phyloP scores from a whole-genome alignment of 176 grass and related monocot species.

The Rhynchospora tenuis region DNA sequence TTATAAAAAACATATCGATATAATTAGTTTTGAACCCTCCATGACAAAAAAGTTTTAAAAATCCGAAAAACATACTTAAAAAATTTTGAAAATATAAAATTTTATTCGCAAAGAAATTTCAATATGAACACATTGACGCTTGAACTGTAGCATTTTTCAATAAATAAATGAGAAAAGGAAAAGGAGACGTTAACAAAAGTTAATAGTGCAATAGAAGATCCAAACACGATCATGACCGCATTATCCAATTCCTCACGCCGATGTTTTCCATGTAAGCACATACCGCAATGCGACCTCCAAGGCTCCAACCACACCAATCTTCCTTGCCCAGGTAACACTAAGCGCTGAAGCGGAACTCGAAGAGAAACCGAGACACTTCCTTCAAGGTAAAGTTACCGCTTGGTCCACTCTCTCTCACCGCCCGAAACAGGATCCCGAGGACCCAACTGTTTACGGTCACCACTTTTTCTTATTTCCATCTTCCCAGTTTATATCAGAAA shows the following conservation, averaged over 20 bases:
- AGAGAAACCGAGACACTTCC: neutral
- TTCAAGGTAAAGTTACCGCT: conserved; percentile 9
- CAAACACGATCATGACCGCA: neutral
- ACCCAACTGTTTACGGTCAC: neutral
- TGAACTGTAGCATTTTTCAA: neutral
- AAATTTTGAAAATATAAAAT: too few relatives aligned
- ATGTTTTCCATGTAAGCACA: neutral
- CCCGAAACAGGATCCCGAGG: neutral
- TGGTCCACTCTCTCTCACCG: neutral
- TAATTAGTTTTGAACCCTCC: too few relatives aligned
- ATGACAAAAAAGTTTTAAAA: too few relatives aligned
- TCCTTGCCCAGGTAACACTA: neutral
- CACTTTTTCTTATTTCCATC: neutral
- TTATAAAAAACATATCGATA: too few relatives aligned
- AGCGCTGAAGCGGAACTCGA: neutral
- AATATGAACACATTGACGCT: too few relatives aligned
- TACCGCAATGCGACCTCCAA: neutral
- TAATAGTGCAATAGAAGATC: neutral
- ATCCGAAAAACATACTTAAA: too few relatives aligned
- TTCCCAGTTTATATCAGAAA: neutral
- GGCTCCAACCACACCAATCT: too few relatives aligned
- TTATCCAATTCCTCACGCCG: neutral
- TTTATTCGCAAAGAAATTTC: too few relatives aligned
- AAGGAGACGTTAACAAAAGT: neutral
- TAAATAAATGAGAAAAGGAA: neutral